These are phyloP conservation scores for Colletotrichum lupini DNA, from an alignment of 2,329 filamentous ascomycete genomes.

Conservation along the genomic window DNA sequence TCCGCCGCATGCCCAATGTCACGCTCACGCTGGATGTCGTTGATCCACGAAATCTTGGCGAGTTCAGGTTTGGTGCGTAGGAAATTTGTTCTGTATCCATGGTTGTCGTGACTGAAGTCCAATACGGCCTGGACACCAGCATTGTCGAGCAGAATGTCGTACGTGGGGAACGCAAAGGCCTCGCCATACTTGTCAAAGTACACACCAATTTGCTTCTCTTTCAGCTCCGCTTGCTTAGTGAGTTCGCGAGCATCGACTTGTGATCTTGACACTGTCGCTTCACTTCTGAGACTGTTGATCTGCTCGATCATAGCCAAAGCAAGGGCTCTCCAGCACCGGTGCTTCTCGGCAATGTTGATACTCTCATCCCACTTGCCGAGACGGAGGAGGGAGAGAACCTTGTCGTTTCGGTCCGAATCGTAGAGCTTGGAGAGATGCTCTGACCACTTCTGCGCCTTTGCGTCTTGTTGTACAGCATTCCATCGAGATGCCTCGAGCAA, in stretches of 20 bases:
- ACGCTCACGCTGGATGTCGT: slow-evolving; percentile 82
- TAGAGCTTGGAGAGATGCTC: slow-evolving; percentile 62
- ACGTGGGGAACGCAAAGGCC: slow-evolving; percentile 80
- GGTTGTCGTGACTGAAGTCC: slow-evolving; percentile 75
- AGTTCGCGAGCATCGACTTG: slow-evolving; percentile 43
- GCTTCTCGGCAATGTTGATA: slow-evolving; percentile 68
- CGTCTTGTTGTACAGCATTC: slow-evolving; percentile 56
- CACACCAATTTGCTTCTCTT: slow-evolving; percentile 57
- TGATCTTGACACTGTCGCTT: slow-evolving; percentile 30
- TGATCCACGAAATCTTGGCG: slow-evolving; percentile 91
- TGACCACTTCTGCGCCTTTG: slow-evolving; percentile 52
- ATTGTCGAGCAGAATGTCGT: slow-evolving; percentile 78
- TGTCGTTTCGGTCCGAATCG: slow-evolving; percentile 60
- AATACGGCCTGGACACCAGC: slow-evolving; percentile 76
- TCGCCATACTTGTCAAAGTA: slow-evolving; percentile 74
- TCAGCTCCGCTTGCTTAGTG: slow-evolving; percentile 56
- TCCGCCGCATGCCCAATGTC: slow-evolving; percentile 80
- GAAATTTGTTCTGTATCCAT: slow-evolving; percentile 80
- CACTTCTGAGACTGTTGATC: slow-evolving; percentile 49
- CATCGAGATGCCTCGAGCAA: slow-evolving; percentile 65
- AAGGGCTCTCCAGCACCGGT: slow-evolving; percentile 64
- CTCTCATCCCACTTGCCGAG: slow-evolving; percentile 68
- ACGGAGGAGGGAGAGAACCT: slow-evolving; percentile 64
- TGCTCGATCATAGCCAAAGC: slow-evolving; percentile 67
- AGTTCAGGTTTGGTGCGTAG: slow-evolving; percentile 78